Percentiles rank a stretch among this genome's conserved stretches.
Evolutionary conservation across 768 basidiomycete genomes (phyloP).

Genomic region (Brasilioporus rufonigricans): DNA sequence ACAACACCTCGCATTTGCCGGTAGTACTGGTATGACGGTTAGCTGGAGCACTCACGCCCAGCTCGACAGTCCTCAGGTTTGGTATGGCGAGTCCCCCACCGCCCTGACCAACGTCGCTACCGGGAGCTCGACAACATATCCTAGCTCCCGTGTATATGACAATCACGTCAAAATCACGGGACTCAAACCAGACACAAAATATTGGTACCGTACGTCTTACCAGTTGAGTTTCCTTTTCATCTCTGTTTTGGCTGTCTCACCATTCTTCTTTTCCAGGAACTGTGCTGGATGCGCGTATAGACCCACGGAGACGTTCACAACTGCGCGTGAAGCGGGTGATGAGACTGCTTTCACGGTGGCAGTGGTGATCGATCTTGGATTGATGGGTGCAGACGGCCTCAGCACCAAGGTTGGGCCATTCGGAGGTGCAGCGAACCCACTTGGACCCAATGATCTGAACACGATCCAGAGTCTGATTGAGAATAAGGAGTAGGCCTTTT

Average conservation of each 20-base stretch:
- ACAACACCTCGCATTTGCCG: constrained; percentile 26
- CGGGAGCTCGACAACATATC: constrained; percentile 24
- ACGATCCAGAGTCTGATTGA: constrained; percentile 30
- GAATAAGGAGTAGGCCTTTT: constrained; percentile 23
- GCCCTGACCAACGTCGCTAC: constrained; percentile 17
- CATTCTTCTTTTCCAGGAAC: constrained; percentile 10
- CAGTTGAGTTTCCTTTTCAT: constrained; percentile 17
- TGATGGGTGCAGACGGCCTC: constrained; percentile 28
- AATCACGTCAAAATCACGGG: constrained; percentile 29
- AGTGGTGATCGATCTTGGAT: constrained; percentile 25
- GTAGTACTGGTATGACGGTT: constrained; percentile 25
- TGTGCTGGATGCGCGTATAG: constrained; percentile 28
- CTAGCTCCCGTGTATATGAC: constrained; percentile 26
- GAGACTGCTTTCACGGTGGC: constrained; percentile 22
- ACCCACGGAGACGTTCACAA: constrained; percentile 23
- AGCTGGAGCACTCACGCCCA: constrained; percentile 25
- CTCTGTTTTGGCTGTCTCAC: not conserved
- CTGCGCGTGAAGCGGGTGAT: constrained; percentile 20
- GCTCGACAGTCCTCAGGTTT: constrained; percentile 24
- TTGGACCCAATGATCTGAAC: constrained; percentile 27
- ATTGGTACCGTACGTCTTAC: constrained; percentile 29
- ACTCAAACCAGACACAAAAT: constrained; percentile 22
- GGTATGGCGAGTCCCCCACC: constrained; percentile 21
- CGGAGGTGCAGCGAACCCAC: constrained; percentile 19
- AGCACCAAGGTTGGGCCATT: constrained; percentile 29